Percentiles rank a stretch among this genome's conserved stretches.
These are phyloP conservation scores for Colletotrichum plurivorum DNA, from an alignment of 2,329 filamentous ascomycete species.

Conservation along the genomic window DNA sequence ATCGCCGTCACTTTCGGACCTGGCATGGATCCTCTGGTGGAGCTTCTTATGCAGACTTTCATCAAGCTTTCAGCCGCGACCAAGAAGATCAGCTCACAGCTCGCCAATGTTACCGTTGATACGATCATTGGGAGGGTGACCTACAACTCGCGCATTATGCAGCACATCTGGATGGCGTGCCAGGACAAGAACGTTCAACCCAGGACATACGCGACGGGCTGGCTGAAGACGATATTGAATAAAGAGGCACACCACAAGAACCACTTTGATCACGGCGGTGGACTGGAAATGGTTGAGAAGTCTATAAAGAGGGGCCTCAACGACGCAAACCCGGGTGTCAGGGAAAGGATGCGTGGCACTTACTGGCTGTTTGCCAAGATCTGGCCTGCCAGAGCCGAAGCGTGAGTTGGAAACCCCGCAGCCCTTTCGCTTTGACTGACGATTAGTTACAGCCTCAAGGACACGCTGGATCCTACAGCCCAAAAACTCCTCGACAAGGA, in stretches of 20 bases:
- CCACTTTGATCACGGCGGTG: constrained; percentile 87
- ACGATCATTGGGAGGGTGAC: constrained; percentile 83
- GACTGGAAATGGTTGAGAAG: constrained; percentile 87
- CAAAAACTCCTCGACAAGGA: constrained; percentile 87
- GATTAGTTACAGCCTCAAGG: constrained; percentile 75
- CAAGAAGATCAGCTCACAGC: constrained; percentile 92
- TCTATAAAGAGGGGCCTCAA: constrained; percentile 89
- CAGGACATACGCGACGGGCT: constrained; percentile 82
- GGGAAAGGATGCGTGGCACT: constrained; percentile 86
- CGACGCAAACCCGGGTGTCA: constrained; percentile 91
- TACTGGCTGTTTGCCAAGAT: constrained; percentile 87
- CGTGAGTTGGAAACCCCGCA: constrained; percentile 63
- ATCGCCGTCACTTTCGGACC: constrained; percentile 82
- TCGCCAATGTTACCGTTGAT: constrained; percentile 86
- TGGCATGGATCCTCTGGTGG: constrained; percentile 88
- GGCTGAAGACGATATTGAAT: constrained; percentile 86
- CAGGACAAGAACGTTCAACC: constrained; percentile 96
- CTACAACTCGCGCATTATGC: constrained; percentile 85
- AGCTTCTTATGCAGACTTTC: constrained; percentile 89
- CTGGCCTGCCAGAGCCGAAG: constrained; percentile 84
- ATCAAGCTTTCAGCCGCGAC: constrained; percentile 91
- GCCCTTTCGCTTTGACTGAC: constrained; percentile 15
- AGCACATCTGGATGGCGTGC: constrained; percentile 85
- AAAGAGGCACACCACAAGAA: constrained; percentile 84
- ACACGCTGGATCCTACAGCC: constrained; percentile 81